Percentiles rank a stretch among this genome's conserved stretches.
These are phyloP conservation scores for Helichrysum umbraculigerum DNA, from an alignment of 129 eudicot genomes.

Conservation along the genomic window DNA sequence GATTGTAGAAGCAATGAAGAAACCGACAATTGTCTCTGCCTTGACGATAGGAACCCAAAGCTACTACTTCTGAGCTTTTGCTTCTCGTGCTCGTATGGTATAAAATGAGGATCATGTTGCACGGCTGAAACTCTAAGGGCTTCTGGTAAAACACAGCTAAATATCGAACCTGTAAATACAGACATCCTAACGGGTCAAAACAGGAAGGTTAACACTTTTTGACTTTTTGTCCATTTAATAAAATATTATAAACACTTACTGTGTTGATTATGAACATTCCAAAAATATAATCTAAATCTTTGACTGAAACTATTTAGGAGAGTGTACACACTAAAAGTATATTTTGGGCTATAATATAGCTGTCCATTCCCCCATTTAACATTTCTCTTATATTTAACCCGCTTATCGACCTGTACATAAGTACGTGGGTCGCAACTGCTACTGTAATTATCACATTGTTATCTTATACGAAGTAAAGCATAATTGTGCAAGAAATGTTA, in stretches of 20 bases:
- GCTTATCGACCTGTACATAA: neutral
- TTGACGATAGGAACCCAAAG: conserved; percentile 66
- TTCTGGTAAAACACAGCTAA: conserved; percentile 74
- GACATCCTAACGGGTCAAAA: neutral
- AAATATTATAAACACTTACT: too few relatives aligned
- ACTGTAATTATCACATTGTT: neutral
- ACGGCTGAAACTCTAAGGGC: conserved; percentile 60
- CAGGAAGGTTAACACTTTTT: neutral
- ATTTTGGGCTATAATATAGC: neutral
- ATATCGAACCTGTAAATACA: conserved; percentile 52
- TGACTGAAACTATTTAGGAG: neutral
- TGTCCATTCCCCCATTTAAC: neutral
- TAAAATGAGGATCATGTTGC: conserved; percentile 46
- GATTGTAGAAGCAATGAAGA: conserved; percentile 75
- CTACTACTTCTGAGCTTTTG: conserved; percentile 60
- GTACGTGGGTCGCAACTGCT: neutral
- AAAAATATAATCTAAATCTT: neutral
- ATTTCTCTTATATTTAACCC: neutral
- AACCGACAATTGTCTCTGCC: conserved; percentile 68
- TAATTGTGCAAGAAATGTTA: conserved; percentile 27
- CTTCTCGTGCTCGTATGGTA: conserved; percentile 51
- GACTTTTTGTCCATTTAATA: too few relatives aligned
- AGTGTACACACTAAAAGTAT: neutral
- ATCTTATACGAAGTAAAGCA: neutral
- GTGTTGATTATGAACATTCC: neutral